These are phyloP conservation scores for Centrapalus pauciflorus DNA, from an alignment of 129 eudicot genomes.

Conservation along the genomic window DNA sequence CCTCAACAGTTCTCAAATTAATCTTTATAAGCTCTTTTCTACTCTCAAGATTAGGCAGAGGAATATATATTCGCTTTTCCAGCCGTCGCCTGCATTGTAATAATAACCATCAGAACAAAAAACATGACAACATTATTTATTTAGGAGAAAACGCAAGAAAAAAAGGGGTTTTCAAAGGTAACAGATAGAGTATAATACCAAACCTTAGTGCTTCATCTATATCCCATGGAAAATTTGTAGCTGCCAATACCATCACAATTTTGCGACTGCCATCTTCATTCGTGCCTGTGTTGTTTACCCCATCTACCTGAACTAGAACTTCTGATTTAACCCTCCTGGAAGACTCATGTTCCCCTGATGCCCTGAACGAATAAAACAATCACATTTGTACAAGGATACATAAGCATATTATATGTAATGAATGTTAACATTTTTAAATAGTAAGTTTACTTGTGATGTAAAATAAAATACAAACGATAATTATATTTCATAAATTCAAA, in stretches of 20 bases:
- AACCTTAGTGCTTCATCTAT: conserved; percentile 97
- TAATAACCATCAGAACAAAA: background rate
- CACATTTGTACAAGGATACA: background rate
- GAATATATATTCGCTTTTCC: conserved; percentile 84
- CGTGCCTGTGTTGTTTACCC: conserved; percentile 71
- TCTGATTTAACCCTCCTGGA: conserved; percentile 98
- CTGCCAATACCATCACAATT: conserved; percentile 96
- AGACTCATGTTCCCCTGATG: conserved; percentile 99
- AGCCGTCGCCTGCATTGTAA: conserved; percentile 58
- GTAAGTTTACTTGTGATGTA: too few relatives aligned
- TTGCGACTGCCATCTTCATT: conserved; percentile 97
- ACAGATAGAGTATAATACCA: too few relatives aligned
- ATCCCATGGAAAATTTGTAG: conserved; percentile 99
- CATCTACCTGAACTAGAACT: conserved; percentile 94
- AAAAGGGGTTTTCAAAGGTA: too few relatives aligned
- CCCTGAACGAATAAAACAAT: conserved; percentile 45
- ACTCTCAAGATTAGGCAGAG: conserved; percentile 79
- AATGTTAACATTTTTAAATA: too few relatives aligned
- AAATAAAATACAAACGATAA: too few relatives aligned
- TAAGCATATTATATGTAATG: too few relatives aligned
- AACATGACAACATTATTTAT: background rate
- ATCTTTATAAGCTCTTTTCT: conserved; percentile 86
- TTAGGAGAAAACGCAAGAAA: background rate
- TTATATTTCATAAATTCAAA: too few relatives aligned
- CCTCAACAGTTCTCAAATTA: conserved; percentile 83